Evolutionary conservation across 306 rosid genomes (phyloP), one percentile per base, ranked within the genome.

Genomic region (Cicer arietinum): DNA sequence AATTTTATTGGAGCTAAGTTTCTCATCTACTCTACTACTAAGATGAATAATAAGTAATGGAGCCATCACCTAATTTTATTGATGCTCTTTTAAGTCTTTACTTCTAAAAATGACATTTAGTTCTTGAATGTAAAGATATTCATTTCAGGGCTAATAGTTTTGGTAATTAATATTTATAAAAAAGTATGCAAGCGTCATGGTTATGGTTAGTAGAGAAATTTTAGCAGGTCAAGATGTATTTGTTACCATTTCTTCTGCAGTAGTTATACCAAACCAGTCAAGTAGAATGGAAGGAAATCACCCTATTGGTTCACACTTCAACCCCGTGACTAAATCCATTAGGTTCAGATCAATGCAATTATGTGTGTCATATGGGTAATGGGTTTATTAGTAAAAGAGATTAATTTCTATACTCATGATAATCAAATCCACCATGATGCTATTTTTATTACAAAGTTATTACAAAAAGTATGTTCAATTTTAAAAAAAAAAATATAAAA

Each of bases 261-360:
- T 59, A 6, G 81, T 67, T 69, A 69, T 39, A 69, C 81, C 71
- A 53, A 71, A 71, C 51, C 18, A 71, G 63, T 69, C 42, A 46
- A 20, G 13, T 45, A 1, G 12, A 22, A 4, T 37, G 6, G 39
- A 70, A 70, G 63, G 39, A 10, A 52, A 13, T 70, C 75, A 16
- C 20, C 58, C 4, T 8, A 7, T 40, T 60, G 40, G 51, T 52
- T 70, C 48, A 69, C 7, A 70, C 2, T 9, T 69, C 39, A 69
- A 51, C 37, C 37, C 42, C 74, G 61, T 69, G 62, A 69, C 30
- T 50, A 47, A 25, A 65, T 18, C 35, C 71, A 44, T 44, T 9
- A 35, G 42, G 73, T 13, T 64, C 51, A 64, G 1, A 7, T 46
- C 37, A 42, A 16, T 63, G 30, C 50, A 22, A 10, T 3, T 14